These are phyloP conservation scores for Catharanthus roseus DNA, from an alignment of 257 asterid genomes.

Conservation along the genomic window DNA sequence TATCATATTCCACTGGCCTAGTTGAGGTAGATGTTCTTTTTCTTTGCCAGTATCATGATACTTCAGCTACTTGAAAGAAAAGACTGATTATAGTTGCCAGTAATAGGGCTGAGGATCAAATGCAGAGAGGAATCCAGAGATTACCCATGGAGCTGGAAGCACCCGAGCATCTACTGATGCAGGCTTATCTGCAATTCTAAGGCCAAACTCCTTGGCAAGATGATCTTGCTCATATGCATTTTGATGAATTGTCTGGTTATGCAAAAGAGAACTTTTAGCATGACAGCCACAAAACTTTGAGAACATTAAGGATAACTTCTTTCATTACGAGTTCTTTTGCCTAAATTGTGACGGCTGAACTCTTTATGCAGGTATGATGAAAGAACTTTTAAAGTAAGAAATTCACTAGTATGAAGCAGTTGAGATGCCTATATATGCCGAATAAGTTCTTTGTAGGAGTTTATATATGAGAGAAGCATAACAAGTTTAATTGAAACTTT, in stretches of 20 bases:
- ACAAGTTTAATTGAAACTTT: neutral
- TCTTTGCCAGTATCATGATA: slow-evolving; percentile 31
- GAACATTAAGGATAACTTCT: neutral
- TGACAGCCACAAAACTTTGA: neutral
- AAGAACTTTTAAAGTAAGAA: neutral
- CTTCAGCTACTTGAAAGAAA: slow-evolving; percentile 22
- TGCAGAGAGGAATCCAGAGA: neutral
- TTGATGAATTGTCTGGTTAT: slow-evolving; percentile 25
- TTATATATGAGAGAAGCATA: neutral
- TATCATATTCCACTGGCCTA: slow-evolving; percentile 34
- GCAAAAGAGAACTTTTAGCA: neutral
- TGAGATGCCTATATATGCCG: neutral
- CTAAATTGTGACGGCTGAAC: neutral
- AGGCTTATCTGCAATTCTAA: slow-evolving; percentile 22
- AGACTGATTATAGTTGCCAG: neutral
- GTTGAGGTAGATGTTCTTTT: slow-evolving; percentile 25
- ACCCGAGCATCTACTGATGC: slow-evolving; percentile 30
- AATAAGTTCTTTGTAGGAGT: neutral
- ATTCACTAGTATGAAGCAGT: neutral
- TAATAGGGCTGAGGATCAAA: neutral
- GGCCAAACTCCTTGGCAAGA: slow-evolving; percentile 27
- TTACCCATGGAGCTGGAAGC: slow-evolving; percentile 38
- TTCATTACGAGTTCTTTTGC: neutral
- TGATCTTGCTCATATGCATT: slow-evolving; percentile 27
- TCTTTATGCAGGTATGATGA: neutral